phyloP scores from a whole-genome alignment of 805 yeast genomes.

The Danielia reshetovae region DNA sequence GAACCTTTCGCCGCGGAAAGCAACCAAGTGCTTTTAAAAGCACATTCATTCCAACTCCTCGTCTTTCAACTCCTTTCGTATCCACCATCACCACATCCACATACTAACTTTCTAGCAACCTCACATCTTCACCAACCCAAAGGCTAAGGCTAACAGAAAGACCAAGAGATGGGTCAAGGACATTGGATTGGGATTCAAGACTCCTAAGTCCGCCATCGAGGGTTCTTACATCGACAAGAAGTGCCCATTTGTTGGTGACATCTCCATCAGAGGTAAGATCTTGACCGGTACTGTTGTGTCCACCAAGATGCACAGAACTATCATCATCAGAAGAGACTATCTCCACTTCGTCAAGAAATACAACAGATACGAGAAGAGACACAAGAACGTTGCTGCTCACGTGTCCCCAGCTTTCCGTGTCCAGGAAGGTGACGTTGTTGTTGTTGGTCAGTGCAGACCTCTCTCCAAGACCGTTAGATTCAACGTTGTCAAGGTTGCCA shows the following conservation, averaged over 20 bases:
- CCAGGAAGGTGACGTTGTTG: slow-evolving; percentile 96
- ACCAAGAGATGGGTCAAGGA: slow-evolving; percentile 99
- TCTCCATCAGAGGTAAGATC: slow-evolving; percentile 99
- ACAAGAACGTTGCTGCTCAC: slow-evolving; percentile 99
- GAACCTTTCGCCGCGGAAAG: too few species aligned
- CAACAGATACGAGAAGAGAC: slow-evolving; percentile 99
- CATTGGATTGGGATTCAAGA: slow-evolving; percentile 99
- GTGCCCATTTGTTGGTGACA: slow-evolving; percentile 97
- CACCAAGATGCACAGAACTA: slow-evolving; percentile 99
- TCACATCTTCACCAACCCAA: slow-evolving; percentile 99
- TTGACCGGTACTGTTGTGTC: slow-evolving; percentile 99
- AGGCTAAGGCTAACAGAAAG: slow-evolving; percentile 96
- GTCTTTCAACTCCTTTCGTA: too few species aligned
- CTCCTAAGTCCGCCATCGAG: slow-evolving; percentile 97
- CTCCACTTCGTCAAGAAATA: slow-evolving; percentile 99
- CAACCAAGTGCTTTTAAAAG: too few species aligned
- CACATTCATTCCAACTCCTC: too few species aligned
- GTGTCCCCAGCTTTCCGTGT: slow-evolving; percentile 99
- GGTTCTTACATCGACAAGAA: slow-evolving; percentile 99
- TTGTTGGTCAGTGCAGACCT: slow-evolving; percentile 99
- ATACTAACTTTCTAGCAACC: slow-evolving; percentile 80
- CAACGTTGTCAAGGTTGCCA: slow-evolving; percentile 95
- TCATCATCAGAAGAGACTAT: slow-evolving; percentile 99
- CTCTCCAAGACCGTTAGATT: slow-evolving; percentile 99
- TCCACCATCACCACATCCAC: not conserved